Evolutionary conservation across 2,329 filamentous ascomycete species (phyloP).

Genomic region (Xenoacremonium recifei): DNA sequence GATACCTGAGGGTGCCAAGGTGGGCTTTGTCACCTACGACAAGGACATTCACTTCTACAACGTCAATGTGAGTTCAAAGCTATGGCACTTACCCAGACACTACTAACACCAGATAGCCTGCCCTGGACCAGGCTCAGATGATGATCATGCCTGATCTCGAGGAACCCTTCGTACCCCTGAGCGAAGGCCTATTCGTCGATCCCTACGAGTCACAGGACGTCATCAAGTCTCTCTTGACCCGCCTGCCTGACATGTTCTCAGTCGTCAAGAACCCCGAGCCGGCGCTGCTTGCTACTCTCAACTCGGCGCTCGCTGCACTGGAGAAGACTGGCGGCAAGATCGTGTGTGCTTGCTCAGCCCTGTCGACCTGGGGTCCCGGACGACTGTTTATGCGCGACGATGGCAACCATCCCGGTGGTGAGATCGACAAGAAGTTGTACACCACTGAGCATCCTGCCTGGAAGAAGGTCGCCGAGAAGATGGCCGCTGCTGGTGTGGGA

Average conservation of each 20-base stretch:
- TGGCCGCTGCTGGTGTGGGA: slow-evolving; percentile 84
- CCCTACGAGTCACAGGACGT: slow-evolving; percentile 84
- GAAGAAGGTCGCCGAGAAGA: slow-evolving; percentile 81
- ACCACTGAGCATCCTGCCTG: slow-evolving; percentile 86
- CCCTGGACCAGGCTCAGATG: slow-evolving; percentile 89
- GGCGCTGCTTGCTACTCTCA: slow-evolving; percentile 79
- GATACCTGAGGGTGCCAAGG: slow-evolving; percentile 77
- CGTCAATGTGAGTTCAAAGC: slow-evolving; percentile 64
- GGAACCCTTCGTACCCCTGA: slow-evolving; percentile 91
- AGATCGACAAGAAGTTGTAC: slow-evolving; percentile 89
- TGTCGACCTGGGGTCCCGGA: slow-evolving; percentile 90
- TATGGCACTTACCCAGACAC: background rate
- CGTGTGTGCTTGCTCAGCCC: slow-evolving; percentile 78
- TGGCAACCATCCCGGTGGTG: slow-evolving; percentile 78
- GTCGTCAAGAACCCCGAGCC: slow-evolving; percentile 88
- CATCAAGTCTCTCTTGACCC: slow-evolving; percentile 82
- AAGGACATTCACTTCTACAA: slow-evolving; percentile 99
- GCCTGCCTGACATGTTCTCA: slow-evolving; percentile 83
- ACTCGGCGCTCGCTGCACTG: slow-evolving; percentile 79
- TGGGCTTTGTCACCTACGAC: slow-evolving; percentile 95
- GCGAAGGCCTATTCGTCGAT: slow-evolving; percentile 91
- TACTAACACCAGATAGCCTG: slow-evolving; percentile 49
- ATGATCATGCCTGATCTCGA: slow-evolving; percentile 98
- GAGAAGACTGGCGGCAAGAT: slow-evolving; percentile 89
- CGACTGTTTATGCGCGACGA: slow-evolving; percentile 84